phyloP scores from a whole-genome alignment of 176 grass and related monocot species.

The Microstegium vimineum region DNA sequence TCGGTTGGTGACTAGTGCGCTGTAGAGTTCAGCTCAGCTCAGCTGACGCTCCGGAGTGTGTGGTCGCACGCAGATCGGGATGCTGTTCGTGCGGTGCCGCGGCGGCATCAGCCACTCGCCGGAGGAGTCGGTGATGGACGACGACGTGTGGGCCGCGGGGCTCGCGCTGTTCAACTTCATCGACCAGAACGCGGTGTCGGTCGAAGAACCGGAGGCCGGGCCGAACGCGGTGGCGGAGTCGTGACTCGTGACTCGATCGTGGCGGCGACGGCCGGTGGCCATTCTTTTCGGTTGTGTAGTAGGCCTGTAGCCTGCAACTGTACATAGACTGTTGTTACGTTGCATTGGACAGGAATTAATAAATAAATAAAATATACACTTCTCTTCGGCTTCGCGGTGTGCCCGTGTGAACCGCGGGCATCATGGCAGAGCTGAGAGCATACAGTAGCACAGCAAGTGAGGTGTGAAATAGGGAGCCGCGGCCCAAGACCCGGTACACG shows the following conservation, averaged over 20 bases:
- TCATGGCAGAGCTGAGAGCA: too few species aligned
- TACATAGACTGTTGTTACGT: background rate
- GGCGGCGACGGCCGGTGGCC: background rate
- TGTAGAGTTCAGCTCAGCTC: too few species aligned
- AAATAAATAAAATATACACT: background rate
- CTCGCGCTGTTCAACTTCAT: constrained; percentile 66
- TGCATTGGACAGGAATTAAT: background rate
- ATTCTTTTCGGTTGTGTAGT: background rate
- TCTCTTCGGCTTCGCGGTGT: background rate
- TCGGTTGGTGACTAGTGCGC: too few species aligned
- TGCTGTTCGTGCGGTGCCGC: constrained; percentile 88
- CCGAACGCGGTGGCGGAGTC: background rate
- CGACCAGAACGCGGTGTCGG: constrained; percentile 31
- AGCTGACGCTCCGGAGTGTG: background rate
- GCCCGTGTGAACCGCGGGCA: background rate
- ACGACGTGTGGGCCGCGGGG: constrained; percentile 90
- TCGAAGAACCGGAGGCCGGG: background rate
- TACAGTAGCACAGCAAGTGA: too few species aligned
- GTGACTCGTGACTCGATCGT: too few species aligned
- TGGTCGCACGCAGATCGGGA: constrained; percentile 60
- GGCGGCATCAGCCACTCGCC: constrained; percentile 89
- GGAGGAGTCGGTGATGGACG: constrained; percentile 69
- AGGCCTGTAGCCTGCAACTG: constrained; percentile 6
- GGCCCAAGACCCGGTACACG: too few species aligned
- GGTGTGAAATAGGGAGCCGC: too few species aligned